These are phyloP conservation scores for Hsuehochloa calcarea DNA, from an alignment of 176 grass and related monocot species.

Conservation along the genomic window DNA sequence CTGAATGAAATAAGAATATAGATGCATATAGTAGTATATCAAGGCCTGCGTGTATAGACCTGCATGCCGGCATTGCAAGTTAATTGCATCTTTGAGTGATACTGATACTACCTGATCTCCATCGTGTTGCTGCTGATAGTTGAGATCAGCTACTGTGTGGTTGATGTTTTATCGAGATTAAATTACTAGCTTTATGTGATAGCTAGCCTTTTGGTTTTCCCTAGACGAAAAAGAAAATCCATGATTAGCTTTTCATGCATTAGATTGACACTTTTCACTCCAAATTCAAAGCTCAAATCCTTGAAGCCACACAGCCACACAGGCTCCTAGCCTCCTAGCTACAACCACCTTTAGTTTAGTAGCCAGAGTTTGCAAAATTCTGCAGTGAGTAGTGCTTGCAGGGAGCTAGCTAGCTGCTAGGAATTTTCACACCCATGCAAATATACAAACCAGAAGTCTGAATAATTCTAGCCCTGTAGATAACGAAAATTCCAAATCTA, in stretches of 20 bases:
- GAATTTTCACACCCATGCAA: not conserved
- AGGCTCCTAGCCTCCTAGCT: constrained; percentile 26
- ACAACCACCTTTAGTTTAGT: not conserved
- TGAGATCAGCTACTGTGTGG: not conserved
- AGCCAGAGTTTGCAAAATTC: not conserved
- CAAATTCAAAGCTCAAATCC: constrained; percentile 45
- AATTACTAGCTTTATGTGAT: not conserved
- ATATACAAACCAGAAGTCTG: too few species aligned
- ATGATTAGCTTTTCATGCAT: constrained; percentile 12
- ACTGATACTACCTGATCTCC: not conserved
- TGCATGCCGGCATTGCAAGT: not conserved
- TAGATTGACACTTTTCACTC: constrained; percentile 21
- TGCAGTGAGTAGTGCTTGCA: not conserved
- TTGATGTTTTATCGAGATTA: too few species aligned
- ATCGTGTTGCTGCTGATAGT: not conserved
- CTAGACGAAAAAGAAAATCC: constrained; percentile 26
- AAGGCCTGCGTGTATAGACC: not conserved
- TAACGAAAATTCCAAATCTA: too few species aligned
- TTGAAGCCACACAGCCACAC: constrained; percentile 24
- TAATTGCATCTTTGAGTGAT: not conserved
- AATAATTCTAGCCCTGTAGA: too few species aligned
- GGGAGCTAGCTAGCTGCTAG: not conserved
- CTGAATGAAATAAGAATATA: not conserved
- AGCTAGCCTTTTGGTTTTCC: constrained; percentile 43
- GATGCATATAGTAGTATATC: not conserved